Percentiles rank a stretch among this genome's conserved stretches.
phyloP scores from a whole-genome alignment of 768 basidiomycete species.

The Termitomyces sp. region DNA sequence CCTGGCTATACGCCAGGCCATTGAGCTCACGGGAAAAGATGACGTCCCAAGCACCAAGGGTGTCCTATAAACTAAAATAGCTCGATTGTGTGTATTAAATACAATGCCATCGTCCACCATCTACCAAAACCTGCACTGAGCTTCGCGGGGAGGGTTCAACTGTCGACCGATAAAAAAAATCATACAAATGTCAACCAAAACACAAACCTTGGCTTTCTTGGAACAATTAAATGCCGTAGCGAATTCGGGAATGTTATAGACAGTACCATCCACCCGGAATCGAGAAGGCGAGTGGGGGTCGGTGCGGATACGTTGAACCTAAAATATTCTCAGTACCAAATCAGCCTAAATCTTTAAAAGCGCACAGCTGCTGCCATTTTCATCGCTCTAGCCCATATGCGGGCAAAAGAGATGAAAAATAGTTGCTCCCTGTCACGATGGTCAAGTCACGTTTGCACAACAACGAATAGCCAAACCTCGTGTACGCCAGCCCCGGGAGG shows the following conservation, averaged over 20 bases:
- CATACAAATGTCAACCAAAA: not conserved
- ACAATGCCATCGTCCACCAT: not conserved
- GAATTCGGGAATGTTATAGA: conserved; percentile 85
- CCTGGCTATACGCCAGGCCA: conserved; percentile 92
- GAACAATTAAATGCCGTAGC: conserved; percentile 84
- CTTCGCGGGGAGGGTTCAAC: conserved; percentile 80
- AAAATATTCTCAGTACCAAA: not conserved
- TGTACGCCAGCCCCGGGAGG: conserved; percentile 76
- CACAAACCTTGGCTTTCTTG: conserved; percentile 61
- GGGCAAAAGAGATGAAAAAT: conserved; percentile 88
- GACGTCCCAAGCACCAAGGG: conserved; percentile 98
- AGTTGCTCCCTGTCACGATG: conserved; percentile 66
- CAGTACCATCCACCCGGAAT: conserved; percentile 81
- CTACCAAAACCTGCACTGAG: conserved; percentile 80
- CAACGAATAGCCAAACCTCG: conserved; percentile 38
- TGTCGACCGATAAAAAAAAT: conserved; percentile 18
- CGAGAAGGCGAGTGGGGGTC: conserved; percentile 85
- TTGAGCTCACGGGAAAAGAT: conserved; percentile 79
- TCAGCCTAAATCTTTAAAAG: not conserved
- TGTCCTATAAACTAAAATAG: conserved; percentile 49
- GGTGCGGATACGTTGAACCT: conserved; percentile 76
- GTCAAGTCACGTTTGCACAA: not conserved
- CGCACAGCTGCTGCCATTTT: conserved; percentile 72
- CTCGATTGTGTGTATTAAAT: conserved; percentile 1
- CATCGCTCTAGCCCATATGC: conserved; percentile 82